Base-by-base conservation (phyloP, 176 grass and related monocot genomes). In the Ampelocalamus luodianensis region DNA sequence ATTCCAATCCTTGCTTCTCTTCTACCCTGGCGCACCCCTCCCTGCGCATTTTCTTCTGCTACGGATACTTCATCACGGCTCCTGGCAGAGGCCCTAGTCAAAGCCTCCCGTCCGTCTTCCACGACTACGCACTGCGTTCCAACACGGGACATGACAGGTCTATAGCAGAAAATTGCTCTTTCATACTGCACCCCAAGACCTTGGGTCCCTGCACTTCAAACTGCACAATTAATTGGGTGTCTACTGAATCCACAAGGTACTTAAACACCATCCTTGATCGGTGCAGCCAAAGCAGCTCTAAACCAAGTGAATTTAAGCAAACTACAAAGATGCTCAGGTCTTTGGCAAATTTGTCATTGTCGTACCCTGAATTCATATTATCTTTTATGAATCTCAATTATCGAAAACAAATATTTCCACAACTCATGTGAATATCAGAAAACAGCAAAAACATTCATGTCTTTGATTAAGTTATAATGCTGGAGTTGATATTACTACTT, bases 381-480 rank as follows among this genome's bases (percentile, higher is more conserved):
- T 20, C 10, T 38, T 54, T 10, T 15, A 71, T 18, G 15, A 60
- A 60, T 82, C 54, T 54, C 44, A 67, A 26, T 61, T 24, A 20
- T 54, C 6, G 3, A 11, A 60, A 60, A 22, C 10, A 67, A 38
- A 59, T 69, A 62, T 79, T 79, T 16, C 32, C 17, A 24, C 5
- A 48, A 59, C 66, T 56, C 55, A 36, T 77, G 65, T 83, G 75
- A 39, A 55, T 56, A 29, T 58, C 20, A 84, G 46, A 34, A 73
- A 59, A 83, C 10, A 39, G 13, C 10, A 26, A 15, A 63, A 74
- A 84, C 34, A 46, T 22, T 68, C 69, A 66, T 27, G 18, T 74
- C 37, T 68, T 15, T 38, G 39, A 89, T 1, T 42, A 85, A 73
- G 1, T 26, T 55, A 50, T 65, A 22, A 34, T 58, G 27, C 22